Evolutionary conservation across 202 grass and related monocot species (phyloP).

Genomic region (Saccharum hybrid): DNA sequence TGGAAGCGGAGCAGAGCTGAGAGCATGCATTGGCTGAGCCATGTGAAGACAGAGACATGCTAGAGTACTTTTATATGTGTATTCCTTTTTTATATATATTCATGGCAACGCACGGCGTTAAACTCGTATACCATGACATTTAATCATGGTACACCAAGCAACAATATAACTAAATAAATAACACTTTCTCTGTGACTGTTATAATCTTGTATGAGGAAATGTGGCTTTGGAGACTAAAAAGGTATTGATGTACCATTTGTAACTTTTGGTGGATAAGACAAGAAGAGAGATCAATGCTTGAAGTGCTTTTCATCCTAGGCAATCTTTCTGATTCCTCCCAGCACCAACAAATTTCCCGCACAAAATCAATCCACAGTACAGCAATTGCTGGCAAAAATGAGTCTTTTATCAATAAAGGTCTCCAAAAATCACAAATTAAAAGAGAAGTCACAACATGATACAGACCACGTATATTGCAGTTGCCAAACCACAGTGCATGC

Average conservation of each 20-base stretch:
- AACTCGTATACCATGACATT: constrained; percentile 29
- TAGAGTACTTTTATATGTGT: neutral
- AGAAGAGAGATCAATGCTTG: constrained; percentile 79
- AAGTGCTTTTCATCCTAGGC: constrained; percentile 72
- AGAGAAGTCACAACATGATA: constrained; percentile 37
- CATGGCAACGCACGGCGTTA: neutral
- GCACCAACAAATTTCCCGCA: constrained; percentile 93
- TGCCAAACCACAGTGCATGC: constrained; percentile 95
- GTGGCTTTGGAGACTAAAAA: constrained; percentile 9
- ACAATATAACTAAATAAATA: neutral
- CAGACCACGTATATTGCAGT: constrained; percentile 91
- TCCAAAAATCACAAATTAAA: constrained; percentile 23
- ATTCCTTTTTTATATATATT: too few species aligned
- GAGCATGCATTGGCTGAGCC: neutral
- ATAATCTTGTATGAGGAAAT: neutral
- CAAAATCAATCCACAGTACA: constrained; percentile 96
- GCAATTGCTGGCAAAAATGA: constrained; percentile 72
- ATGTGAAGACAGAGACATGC: neutral
- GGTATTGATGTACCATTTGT: constrained; percentile 75
- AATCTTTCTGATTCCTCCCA: constrained; percentile 94
- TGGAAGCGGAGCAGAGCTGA: neutral
- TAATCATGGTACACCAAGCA: neutral
- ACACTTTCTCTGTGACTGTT: constrained; percentile 19
- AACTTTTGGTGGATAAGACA: constrained; percentile 96
- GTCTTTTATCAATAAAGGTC: constrained; percentile 27